phyloP scores from a whole-genome alignment of 2,329 filamentous ascomycete species.

The Beauveria sp. region DNA sequence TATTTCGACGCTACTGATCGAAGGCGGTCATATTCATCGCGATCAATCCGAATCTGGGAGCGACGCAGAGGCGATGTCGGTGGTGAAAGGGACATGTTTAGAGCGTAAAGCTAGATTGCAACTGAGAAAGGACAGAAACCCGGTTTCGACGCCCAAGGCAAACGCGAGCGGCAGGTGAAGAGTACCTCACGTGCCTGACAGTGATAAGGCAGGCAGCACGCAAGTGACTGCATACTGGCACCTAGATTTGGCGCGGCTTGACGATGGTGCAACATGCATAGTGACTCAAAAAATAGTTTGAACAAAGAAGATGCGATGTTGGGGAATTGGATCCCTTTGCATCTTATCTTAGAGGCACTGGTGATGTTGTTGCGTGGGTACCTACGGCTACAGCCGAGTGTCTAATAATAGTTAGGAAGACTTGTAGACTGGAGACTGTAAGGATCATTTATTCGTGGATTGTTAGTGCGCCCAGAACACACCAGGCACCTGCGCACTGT shows the following conservation, averaged over 20 bases:
- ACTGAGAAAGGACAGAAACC: neutral
- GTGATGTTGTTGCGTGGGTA: neutral
- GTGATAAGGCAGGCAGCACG: constrained; percentile 3
- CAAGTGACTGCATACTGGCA: neutral
- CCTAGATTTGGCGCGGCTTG: neutral
- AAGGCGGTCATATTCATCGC: constrained; percentile 7
- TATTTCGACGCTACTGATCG: constrained; percentile 5
- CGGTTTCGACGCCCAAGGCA: neutral
- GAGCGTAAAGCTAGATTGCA: neutral
- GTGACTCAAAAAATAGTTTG: neutral
- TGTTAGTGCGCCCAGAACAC: neutral
- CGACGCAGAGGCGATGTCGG: neutral
- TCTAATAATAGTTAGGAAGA: neutral
- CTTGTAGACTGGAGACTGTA: neutral
- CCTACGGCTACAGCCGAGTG: neutral
- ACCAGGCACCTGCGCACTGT: no score
- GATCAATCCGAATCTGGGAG: constrained; percentile 4
- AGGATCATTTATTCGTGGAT: neutral
- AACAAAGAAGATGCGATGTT: neutral
- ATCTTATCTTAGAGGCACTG: neutral
- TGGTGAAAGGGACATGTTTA: constrained; percentile 1
- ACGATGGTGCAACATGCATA: neutral
- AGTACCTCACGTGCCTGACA: constrained; percentile 7
- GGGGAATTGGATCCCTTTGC: neutral
- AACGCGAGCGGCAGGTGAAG: constrained; percentile 1